Percentiles rank a stretch among this genome's conserved stretches.
phyloP scores from a whole-genome alignment of 352 stramenopile genomes.

The Pythium plurisporium region DNA sequence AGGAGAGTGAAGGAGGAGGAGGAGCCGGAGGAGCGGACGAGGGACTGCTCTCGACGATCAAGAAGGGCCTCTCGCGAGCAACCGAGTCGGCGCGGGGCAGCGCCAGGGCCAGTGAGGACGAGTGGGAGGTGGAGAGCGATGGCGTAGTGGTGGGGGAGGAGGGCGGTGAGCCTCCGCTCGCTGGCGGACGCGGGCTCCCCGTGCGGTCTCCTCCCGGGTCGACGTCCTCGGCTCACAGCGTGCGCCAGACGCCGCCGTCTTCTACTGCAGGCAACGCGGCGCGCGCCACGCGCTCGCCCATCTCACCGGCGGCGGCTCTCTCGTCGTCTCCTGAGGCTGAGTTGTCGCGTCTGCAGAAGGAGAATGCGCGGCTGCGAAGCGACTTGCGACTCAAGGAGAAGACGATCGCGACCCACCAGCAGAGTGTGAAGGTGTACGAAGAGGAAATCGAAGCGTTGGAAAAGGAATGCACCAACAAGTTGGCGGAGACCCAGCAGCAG shows the following conservation, averaged over 20 bases:
- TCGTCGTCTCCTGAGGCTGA: constrained; percentile 8
- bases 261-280: constrained; percentile 6
- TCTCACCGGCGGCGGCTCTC: neutral
- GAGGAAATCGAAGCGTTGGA: constrained; percentile 77
- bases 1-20: no score
- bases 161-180: neutral
- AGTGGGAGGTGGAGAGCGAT: neutral
- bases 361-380: constrained; percentile 41
- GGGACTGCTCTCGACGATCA: constrained; percentile 27
- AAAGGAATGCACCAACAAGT: constrained; percentile 63
- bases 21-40: constrained; percentile 20
- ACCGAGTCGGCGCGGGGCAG: constrained; percentile 21
- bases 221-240: constrained; percentile 5
- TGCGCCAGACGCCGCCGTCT: constrained; percentile 17
- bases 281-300: neutral
- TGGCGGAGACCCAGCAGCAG: constrained; percentile 54
- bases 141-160: neutral
- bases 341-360: constrained; percentile 36
- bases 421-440: constrained; percentile 60
- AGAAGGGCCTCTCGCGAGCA: constrained; percentile 24
- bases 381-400: constrained; percentile 68
- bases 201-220: constrained; percentile 16
- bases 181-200: neutral
- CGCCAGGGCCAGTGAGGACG: constrained; percentile 14
- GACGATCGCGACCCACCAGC: constrained; percentile 43